Evolutionary conservation across 73 alveolate species (phyloP).

Genomic region (Halteria grandinella): DNA sequence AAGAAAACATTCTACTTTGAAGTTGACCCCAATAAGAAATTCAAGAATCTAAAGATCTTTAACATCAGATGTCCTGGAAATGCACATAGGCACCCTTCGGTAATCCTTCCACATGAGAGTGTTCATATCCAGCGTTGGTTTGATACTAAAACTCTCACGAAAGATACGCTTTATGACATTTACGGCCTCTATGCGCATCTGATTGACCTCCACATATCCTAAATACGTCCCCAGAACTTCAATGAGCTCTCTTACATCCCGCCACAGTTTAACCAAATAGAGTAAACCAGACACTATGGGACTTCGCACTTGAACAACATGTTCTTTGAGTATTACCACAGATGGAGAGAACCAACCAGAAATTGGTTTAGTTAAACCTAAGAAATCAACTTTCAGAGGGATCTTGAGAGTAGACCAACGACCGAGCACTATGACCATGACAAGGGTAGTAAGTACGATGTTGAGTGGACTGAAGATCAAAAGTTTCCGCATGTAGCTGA

Average conservation of each 20-base stretch:
- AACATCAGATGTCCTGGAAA: slow-evolving; percentile 72
- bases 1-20: slow-evolving; percentile 48
- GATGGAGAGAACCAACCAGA: slow-evolving; percentile 81
- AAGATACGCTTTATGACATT: slow-evolving; percentile 52
- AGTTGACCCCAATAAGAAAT: slow-evolving; percentile 49
- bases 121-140: slow-evolving; percentile 63
- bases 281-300: not conserved
- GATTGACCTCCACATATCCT: slow-evolving; percentile 66
- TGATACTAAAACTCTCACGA: slow-evolving; percentile 47
- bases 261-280: slow-evolving; percentile 60
- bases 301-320: slow-evolving; percentile 37
- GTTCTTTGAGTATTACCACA: slow-evolving; percentile 71
- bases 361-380: slow-evolving; percentile 61
- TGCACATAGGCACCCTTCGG: slow-evolving; percentile 50
- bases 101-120: slow-evolving; percentile 67
- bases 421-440: slow-evolving; percentile 81
- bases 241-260: slow-evolving; percentile 69
- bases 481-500: slow-evolving; percentile 90
- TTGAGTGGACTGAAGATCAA: slow-evolving; percentile 84
- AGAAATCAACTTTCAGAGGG: slow-evolving; percentile 46
- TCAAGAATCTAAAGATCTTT: slow-evolving; percentile 37
- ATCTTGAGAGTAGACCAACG: slow-evolving; percentile 45
- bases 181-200: slow-evolving; percentile 65
- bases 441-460: slow-evolving; percentile 73
- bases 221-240: slow-evolving; percentile 56